A percentile compares a stretch with the other conserved stretches of the same genome.
phyloP scores from a whole-genome alignment of 305 asterid species.

The Solanum hybrid region DNA sequence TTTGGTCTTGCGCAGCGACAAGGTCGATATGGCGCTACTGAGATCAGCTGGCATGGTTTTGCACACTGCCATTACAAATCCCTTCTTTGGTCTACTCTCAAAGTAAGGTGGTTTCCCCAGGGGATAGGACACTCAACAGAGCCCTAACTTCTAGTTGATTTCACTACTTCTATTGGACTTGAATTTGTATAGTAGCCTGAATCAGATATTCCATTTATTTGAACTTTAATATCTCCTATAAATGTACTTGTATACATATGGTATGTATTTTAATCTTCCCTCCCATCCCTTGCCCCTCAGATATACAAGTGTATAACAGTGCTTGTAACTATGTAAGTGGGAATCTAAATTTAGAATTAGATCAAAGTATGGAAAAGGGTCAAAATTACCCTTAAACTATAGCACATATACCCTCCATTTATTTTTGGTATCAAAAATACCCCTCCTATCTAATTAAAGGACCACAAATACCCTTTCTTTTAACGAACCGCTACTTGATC shows the following conservation, averaged over 20 bases:
- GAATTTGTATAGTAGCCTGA: neutral
- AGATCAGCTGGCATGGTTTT: conserved; percentile 38
- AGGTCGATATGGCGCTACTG: conserved; percentile 31
- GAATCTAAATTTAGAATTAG: neutral
- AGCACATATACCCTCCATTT: too few species aligned
- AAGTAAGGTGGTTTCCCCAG: conserved; percentile 15
- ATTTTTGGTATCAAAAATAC: too few species aligned
- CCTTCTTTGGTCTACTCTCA: conserved; percentile 67
- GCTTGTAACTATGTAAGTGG: neutral
- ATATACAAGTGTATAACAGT: neutral
- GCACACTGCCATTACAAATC: conserved; percentile 55
- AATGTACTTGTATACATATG: neutral
- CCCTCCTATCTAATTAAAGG: too few species aligned
- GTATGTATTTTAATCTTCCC: neutral
- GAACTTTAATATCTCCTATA: neutral
- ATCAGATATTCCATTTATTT: neutral
- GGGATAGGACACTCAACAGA: too few species aligned
- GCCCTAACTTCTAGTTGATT: too few species aligned
- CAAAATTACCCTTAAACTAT: too few species aligned
- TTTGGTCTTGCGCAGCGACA: conserved; percentile 40
- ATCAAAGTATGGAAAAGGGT: too few species aligned
- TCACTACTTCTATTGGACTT: too few species aligned
- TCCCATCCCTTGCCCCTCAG: neutral
- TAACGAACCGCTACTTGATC: too few species aligned
- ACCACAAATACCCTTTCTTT: too few species aligned